These are phyloP conservation scores for Inonotus hispidus DNA, from an alignment of 1,284 basidiomycete species.

Conservation along the genomic window DNA sequence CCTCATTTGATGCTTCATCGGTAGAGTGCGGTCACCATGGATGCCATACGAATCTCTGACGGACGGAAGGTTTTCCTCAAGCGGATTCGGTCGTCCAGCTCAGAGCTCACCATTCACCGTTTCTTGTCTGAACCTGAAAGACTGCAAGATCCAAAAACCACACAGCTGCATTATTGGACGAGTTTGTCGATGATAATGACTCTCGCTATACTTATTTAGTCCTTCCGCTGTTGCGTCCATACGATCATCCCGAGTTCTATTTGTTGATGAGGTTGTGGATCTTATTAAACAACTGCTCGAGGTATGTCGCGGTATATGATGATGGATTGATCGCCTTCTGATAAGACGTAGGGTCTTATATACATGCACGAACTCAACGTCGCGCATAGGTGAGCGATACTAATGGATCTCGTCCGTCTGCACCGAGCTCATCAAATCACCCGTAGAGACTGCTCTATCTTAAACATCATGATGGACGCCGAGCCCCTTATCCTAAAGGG, in stretches of 20 bases:
- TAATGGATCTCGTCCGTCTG: neutral
- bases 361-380: constrained; percentile 2
- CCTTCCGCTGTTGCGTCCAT: constrained; percentile 10
- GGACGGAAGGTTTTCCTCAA: constrained; percentile 9
- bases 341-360: neutral
- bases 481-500: constrained; percentile 24
- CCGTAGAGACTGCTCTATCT: neutral
- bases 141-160: constrained; percentile 4
- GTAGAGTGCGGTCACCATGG: neutral
- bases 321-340: neutral
- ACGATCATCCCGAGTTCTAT: constrained; percentile 3
- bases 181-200: neutral
- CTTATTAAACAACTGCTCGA: constrained; percentile 11
- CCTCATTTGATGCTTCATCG: too few species aligned
- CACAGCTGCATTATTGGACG: constrained; percentile 1
- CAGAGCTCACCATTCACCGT: constrained; percentile 22
- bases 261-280: constrained; percentile 11
- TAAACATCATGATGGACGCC: constrained; percentile 28
- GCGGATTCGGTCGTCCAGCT: neutral
- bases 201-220: neutral
- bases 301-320: neutral
- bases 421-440: neutral
- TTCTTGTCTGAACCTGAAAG: neutral
- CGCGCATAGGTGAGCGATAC: neutral
- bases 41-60: constrained; percentile 3